phyloP scores from a whole-genome alignment of 1,284 basidiomycete genomes.

The Exobasidium cylindrosporum region DNA sequence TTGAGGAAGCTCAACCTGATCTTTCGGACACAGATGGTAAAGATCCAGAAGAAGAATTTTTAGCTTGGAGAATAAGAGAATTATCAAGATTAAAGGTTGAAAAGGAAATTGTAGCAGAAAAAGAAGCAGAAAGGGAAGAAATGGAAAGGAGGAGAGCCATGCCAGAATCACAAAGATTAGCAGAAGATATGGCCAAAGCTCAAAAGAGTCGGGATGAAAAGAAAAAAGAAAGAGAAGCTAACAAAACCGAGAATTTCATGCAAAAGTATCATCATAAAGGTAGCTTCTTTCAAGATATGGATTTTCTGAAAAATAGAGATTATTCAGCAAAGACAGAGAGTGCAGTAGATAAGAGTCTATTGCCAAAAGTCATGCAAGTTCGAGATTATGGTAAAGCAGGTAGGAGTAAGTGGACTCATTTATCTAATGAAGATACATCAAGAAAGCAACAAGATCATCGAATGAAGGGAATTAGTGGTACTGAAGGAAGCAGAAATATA shows the following conservation, averaged over 20 bases:
- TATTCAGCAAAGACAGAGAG: conserved; percentile 84
- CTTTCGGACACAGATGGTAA: conserved; percentile 92
- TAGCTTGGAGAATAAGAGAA: conserved; percentile 91
- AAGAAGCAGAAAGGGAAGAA: conserved; percentile 81
- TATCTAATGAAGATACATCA: conserved; percentile 91
- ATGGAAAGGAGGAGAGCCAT: conserved; percentile 82
- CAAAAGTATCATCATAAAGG: conserved; percentile 99
- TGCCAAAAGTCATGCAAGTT: conserved; percentile 96
- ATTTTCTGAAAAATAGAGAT: conserved; percentile 79
- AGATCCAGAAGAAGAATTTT: conserved; percentile 86
- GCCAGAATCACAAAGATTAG: conserved; percentile 83
- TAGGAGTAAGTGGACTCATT: conserved; percentile 87
- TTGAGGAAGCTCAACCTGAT: conserved; percentile 76
- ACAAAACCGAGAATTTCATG: conserved; percentile 65
- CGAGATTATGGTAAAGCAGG: conserved; percentile 90
- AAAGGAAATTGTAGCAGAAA: conserved; percentile 73
- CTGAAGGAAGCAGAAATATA: conserved; percentile 54
- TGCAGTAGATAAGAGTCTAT: conserved; percentile 70
- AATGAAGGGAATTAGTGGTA: conserved; percentile 64
- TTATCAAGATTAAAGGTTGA: conserved; percentile 85
- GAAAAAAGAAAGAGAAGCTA: conserved; percentile 58
- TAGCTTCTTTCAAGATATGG: conserved; percentile 88
- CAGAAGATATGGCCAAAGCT: conserved; percentile 83
- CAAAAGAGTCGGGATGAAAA: conserved; percentile 75
- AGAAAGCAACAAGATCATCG: conserved; percentile 64